Conservation (phyloP, 2,329 filamentous ascomycete genomes). For the Paecilomyces sp. region DNA sequence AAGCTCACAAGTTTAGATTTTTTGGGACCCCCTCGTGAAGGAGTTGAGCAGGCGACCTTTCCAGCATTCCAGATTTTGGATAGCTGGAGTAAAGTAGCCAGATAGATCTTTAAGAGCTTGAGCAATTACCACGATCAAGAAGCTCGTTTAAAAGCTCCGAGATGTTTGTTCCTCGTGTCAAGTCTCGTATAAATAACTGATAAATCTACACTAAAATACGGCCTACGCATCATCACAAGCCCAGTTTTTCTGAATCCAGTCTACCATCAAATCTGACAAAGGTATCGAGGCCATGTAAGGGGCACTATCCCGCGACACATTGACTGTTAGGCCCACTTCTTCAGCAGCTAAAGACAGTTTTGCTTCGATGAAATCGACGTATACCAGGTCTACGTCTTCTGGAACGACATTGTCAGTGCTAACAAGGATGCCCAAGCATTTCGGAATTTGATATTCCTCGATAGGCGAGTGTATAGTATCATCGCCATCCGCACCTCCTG, state of each 20-base stretch:
- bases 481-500: slow-evolving; percentile 75
- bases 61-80: too few species aligned
- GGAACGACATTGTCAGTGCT: slow-evolving; percentile 19
- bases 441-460: slow-evolving; percentile 69
- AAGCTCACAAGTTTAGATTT: too few species aligned
- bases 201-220: too few species aligned
- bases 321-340: slow-evolving; percentile 47
- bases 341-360: slow-evolving; percentile 72
- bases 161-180: too few species aligned
- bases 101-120: too few species aligned
- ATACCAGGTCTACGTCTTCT: slow-evolving; percentile 77
- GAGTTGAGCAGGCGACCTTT: too few species aligned
- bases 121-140: too few species aligned
- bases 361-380: slow-evolving; percentile 82
- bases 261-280: slow-evolving; percentile 52
- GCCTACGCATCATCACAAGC: slow-evolving; percentile 16
- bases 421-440: slow-evolving; percentile 70
- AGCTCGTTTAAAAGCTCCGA: too few species aligned
- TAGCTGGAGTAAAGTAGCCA: too few species aligned
- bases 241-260: slow-evolving; percentile 55
- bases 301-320: slow-evolving; percentile 41
- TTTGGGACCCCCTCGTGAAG: too few species aligned
- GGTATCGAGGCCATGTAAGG: slow-evolving; percentile 47
- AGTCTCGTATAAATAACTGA: too few species aligned
- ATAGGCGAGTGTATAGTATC: slow-evolving; percentile 77